phyloP scores from a whole-genome alignment of 2,329 filamentous ascomycete genomes.

The Simplicillium sp. region DNA sequence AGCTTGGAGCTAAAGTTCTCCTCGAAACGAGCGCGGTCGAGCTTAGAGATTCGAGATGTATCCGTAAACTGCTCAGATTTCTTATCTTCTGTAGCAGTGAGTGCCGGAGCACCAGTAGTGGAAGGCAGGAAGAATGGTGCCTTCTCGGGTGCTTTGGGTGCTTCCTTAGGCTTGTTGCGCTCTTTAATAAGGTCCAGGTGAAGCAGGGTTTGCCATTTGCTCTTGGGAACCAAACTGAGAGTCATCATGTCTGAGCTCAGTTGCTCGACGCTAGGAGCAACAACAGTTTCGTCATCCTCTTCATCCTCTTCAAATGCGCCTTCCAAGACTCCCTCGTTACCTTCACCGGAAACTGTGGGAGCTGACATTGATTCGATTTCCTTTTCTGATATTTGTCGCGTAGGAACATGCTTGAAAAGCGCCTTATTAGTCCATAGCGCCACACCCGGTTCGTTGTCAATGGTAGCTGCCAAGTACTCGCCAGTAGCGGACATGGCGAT shows the following conservation, averaged over 20 bases:
- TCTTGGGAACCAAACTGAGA: conserved; percentile 79
- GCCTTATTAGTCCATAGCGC: conserved; percentile 93
- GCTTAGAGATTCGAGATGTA: conserved; percentile 58
- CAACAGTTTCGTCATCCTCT: conserved; percentile 42
- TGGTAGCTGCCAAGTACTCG: conserved; percentile 87
- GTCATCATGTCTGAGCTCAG: conserved; percentile 77
- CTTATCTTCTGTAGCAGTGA: conserved; percentile 22
- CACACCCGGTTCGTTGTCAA: conserved; percentile 76
- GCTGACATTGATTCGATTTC: conserved; percentile 56
- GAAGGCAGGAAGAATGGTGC: conserved; percentile 91
- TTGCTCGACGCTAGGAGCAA: conserved; percentile 59
- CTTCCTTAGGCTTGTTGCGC: conserved; percentile 88
- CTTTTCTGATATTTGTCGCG: conserved; percentile 71
- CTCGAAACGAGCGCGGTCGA: conserved; percentile 49
- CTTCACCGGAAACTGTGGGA: conserved; percentile 76
- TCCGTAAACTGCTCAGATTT: conserved; percentile 30
- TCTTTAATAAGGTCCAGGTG: conserved; percentile 88
- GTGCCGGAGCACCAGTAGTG: conserved; percentile 34
- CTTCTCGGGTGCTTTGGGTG: conserved; percentile 85
- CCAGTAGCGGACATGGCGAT: conserved; percentile 83
- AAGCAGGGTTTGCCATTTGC: conserved; percentile 87
- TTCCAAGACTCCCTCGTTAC: conserved; percentile 64
- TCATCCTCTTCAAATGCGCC: conserved; percentile 58
- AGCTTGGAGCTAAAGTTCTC: conserved; percentile 50
- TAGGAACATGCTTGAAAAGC: conserved; percentile 81